Evolutionary conservation across 768 basidiomycete species (phyloP).

Genomic region (Amanita rubescens): DNA sequence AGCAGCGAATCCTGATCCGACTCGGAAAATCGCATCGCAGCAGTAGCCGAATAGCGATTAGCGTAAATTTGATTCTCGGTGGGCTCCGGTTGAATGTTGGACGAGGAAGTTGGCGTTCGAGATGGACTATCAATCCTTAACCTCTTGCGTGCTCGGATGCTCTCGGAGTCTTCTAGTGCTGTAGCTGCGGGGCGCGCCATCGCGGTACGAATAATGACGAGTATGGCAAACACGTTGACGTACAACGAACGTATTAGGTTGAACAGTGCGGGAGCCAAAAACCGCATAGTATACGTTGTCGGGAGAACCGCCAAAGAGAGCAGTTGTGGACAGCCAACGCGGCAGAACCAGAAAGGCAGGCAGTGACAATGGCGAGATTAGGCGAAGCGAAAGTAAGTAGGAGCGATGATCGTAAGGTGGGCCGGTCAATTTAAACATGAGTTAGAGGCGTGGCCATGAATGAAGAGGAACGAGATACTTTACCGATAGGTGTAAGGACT

Average conservation of each 20-base stretch:
- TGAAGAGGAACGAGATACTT: constrained; percentile 6
- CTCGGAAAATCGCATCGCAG: constrained; percentile 46
- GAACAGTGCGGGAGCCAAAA: not conserved
- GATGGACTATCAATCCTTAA: constrained; percentile 47
- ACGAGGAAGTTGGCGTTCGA: constrained; percentile 13
- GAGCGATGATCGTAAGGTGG: not conserved
- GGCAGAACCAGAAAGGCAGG: not conserved
- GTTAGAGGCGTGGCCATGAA: constrained; percentile 6
- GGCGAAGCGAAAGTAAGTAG: too few relatives aligned
- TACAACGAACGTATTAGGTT: constrained; percentile 7
- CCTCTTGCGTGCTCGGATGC: constrained; percentile 58
- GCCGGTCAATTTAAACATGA: constrained; percentile 1
- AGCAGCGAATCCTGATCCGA: constrained; percentile 40
- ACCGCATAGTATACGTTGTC: constrained; percentile 4
- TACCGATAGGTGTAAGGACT: constrained; percentile 29
- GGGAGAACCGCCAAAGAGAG: not conserved
- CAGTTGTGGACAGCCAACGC: not conserved
- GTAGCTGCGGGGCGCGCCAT: constrained; percentile 9
- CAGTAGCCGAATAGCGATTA: constrained; percentile 15
- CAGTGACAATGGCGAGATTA: not conserved
- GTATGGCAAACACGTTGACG: constrained; percentile 8
- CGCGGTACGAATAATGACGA: constrained; percentile 15
- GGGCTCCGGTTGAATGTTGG: constrained; percentile 22
- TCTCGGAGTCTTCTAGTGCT: constrained; percentile 35
- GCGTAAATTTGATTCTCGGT: constrained; percentile 14